These are phyloP conservation scores for Colletotrichum tofieldiae DNA, from an alignment of 2,329 filamentous ascomycete species.

Conservation along the genomic window DNA sequence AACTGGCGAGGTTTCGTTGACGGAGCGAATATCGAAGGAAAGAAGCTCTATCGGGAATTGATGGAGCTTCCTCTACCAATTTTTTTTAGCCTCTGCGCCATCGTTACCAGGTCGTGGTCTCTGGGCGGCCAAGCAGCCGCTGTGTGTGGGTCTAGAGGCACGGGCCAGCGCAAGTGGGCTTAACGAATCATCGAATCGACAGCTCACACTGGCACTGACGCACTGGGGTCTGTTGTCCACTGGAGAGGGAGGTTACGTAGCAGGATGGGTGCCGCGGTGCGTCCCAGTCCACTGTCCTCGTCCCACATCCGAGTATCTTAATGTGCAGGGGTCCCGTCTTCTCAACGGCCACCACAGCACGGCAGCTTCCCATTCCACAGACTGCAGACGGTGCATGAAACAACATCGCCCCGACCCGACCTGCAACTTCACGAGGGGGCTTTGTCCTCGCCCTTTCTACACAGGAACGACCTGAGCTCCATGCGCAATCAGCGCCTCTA, in stretches of 20 bases:
- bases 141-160: conserved; percentile 33
- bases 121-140: conserved; percentile 32
- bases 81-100: conserved; percentile 44
- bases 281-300: conserved; percentile 3
- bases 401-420: conserved; percentile 20
- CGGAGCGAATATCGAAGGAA: conserved; percentile 35
- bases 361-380: conserved; percentile 35
- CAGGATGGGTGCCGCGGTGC: conserved; percentile 22
- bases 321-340: conserved; percentile 23
- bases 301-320: conserved; percentile 8
- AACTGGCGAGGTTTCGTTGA: conserved; percentile 30
- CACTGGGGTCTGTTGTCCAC: background rate
- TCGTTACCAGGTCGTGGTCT: conserved; percentile 39
- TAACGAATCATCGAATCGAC: conserved; percentile 20
- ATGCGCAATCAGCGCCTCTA: background rate
- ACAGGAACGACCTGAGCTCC: background rate
- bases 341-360: conserved; percentile 30
- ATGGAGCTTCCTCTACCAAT: conserved; percentile 44
- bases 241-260: conserved; percentile 30
- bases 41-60: conserved; percentile 43
- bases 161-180: conserved; percentile 24
- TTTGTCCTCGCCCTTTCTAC: conserved; percentile 12
- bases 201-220: conserved; percentile 9
- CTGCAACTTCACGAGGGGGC: conserved; percentile 25
- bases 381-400: conserved; percentile 35